Evolutionary conservation across 192 early-diverging fungal species (phyloP), one percentile per base, ranked within the genome.

Genomic region (Backusella parvicylindrica): DNA sequence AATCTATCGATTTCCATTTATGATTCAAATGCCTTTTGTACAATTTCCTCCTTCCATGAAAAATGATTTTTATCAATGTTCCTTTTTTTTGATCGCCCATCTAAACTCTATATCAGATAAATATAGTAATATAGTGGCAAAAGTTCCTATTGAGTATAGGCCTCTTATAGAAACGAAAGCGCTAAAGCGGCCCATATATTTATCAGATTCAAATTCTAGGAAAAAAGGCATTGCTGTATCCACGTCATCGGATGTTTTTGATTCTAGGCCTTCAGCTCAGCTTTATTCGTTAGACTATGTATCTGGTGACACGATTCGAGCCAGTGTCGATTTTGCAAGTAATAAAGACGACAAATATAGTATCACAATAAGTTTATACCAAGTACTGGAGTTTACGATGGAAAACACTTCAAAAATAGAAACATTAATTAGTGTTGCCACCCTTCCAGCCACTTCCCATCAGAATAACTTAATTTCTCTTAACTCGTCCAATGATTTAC

Each of bases 11-110:
- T 68, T 68, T 68, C 21, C 36, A 7, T 68, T 68, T 38, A 37
- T 23, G 23, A 36, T 68, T 21, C 66, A 68, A 26, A 68, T 68
- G 66, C 66, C 66, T 23, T 37, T 68, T 33, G 66, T 68, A 11
- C 66, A 68, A 21, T 68, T 68, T 68, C 66, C 66, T 23, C 66
- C 66, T 2, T 68, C 66, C 21, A 68, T 68, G 66, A 38, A 36
- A 2, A 33, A 68, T 36, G 66, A 38, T 5, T 23, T 21, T 37
- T 68, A 68, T 4, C 32, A 68, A n/a, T 68, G 66, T 23, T 36
- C 66, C 1, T 38, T 68, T 36, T 12, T 38, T 23, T 36, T 68
- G 16, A 13, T 36, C 13, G 66, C 66, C 12, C n/a, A 68, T 68
- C 66, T 68, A 6, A 37, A 68, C 9, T 36, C 66, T 9, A 37